Evolutionary conservation across 2,329 filamentous ascomycete genomes (phyloP), one percentile per base, ranked within the genome.

Genomic region (Botrytis deweyae): DNA sequence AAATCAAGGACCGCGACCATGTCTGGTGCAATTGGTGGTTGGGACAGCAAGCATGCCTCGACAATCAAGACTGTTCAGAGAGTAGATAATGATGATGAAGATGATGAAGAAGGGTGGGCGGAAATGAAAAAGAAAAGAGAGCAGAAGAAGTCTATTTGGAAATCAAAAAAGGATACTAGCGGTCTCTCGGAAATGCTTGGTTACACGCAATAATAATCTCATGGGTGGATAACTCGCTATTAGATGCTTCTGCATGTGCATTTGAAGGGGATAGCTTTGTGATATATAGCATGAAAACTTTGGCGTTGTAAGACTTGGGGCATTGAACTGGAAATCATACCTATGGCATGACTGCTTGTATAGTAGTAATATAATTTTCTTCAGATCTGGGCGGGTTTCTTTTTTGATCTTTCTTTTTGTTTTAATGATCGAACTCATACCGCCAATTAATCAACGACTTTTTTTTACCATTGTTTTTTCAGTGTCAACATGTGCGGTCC

Each of bases 51-150:
- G 72, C 86, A 85, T 70, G 80, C 84, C 7, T 78, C 83, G 22
- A 82, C 82, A 70, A 81, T 81, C 42, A 85, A 82, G 73, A 81
- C 82, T 4, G 81, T 84, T 3, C 79, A 80, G 49, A 83, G 85
- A 73, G 80, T 84, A 2, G 82, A 81, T 18, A 83, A 83, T 42
- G 88, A 82, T 36, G 83, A 84, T 49, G 85, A 91, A 46, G 90
- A 92, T 66, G 88, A 90, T 72, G 89, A 92, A 29, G 90, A 92
- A 71, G 90, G 89, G 25, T 92, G 90, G 90, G 89, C 88, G 75
- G 88, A 89, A 44, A 91, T 92, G 89, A 89, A 89, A 79, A 88
- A 88, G 73, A 91, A 91, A 83, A 85, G 89, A 74, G 89, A 91
- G 73, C 88, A 91, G 84, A 92, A 91, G 84, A 88, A 87, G 79